Base-by-base conservation (phyloP, 306 rosid species). In the Inga laurina region DNA sequence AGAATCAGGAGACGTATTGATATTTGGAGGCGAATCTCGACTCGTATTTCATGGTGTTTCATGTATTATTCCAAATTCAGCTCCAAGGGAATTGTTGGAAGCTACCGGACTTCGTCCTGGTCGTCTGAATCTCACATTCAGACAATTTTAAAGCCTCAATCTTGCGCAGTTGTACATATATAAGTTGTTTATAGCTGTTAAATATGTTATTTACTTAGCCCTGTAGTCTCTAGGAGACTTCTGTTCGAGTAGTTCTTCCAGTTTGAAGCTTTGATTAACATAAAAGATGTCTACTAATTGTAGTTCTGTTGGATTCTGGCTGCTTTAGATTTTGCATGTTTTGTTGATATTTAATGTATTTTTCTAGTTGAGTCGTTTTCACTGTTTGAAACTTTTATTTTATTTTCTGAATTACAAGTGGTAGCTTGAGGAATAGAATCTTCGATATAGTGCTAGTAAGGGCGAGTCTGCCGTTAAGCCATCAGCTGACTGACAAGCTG, bases 1-100 rank as follows among this genome's bases (percentile, higher is more conserved):
- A 79, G 93, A 91, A 78, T 90, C 95, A 4, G 98, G 97, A 54
- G 94, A 91, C 82, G 90, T 91, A 49, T 45, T 94, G 54, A 88
- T 94, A 77, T 92, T 94, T 76, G 98, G 97, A 44, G 96, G 94
- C 10, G 81, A 56, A 51, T 88, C 97, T 19, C 82, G 96, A 44
- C 93, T 64, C 71, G 76, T 92, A 43, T 91, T 82, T 82, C 98
- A 94, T 83, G 94, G 97, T 72, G 94, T 94, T 21, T 71, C 90
- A 35, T 85, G 87, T 24, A 85, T 92, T 66, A 32, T 89, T 46
- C 88, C 89, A 62, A 78, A 90, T 52, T 90, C 92, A 10, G 94
- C 96, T 3, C 98, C 96, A 5, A 3, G 72, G 12, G 34, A 62
- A 24, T 81, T 91, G 85, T 70, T 89, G 19, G 41, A 73, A 56